Percentiles rank a stretch among this genome's conserved stretches.
These are phyloP conservation scores for Leptosphaerulina australis DNA, from an alignment of 2,329 filamentous ascomycete genomes.

Conservation along the genomic window DNA sequence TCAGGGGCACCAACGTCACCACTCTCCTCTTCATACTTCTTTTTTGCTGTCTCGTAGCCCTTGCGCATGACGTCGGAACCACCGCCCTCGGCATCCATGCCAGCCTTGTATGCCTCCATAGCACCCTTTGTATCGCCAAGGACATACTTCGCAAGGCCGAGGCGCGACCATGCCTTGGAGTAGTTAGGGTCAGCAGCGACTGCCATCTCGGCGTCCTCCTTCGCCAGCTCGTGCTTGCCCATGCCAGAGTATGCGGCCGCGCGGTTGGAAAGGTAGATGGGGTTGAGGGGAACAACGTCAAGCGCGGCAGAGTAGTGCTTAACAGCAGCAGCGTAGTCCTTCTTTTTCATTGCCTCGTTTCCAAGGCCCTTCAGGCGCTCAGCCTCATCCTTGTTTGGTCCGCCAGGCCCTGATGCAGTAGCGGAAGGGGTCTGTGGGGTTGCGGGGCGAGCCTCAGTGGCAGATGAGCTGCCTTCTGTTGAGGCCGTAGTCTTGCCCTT, in stretches of 20 bases:
- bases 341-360: conserved; percentile 92
- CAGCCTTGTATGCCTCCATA: conserved; percentile 92
- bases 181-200: conserved; percentile 88
- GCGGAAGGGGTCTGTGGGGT: conserved; percentile 47
- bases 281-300: conserved; percentile 78
- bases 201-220: conserved; percentile 87
- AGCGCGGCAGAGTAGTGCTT: conserved; percentile 88
- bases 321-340: conserved; percentile 85
- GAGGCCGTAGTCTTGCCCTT: conserved; percentile 66
- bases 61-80: conserved; percentile 98
- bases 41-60: conserved; percentile 91
- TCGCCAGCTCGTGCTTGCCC: conserved; percentile 82
- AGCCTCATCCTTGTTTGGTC: conserved; percentile 74
- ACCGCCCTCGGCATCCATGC: conserved; percentile 92
- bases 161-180: conserved; percentile 94
- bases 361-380: conserved; percentile 88
- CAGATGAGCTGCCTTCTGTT: conserved; percentile 51
- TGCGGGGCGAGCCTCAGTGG: conserved; percentile 51
- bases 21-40: conserved; percentile 81
- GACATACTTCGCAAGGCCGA: conserved; percentile 90
- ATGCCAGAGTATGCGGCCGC: conserved; percentile 89
- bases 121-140: conserved; percentile 87
- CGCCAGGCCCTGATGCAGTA: conserved; percentile 46
- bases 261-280: conserved; percentile 97
- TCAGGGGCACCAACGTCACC: conserved; percentile 58